Evolutionary conservation across 2,329 filamentous ascomycete genomes (phyloP).

Genomic region (Hysterium pulicare): DNA sequence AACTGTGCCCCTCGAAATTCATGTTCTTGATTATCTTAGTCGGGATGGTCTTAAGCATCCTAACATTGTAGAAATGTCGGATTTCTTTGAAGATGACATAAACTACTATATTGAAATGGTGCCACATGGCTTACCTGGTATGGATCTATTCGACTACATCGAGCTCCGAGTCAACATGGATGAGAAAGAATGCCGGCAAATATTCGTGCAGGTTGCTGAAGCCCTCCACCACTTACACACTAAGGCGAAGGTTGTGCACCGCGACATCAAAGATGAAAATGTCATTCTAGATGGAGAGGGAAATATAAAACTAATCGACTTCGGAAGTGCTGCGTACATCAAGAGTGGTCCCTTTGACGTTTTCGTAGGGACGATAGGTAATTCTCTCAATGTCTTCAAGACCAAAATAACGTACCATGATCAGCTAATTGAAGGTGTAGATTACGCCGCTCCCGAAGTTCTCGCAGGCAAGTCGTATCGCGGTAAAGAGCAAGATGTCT

Average conservation of each 20-base stretch:
- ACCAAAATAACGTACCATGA: no score
- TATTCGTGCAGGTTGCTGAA: constrained; percentile 88
- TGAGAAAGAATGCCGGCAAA: constrained; percentile 87
- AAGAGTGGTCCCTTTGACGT: constrained; percentile 98
- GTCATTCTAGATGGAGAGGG: constrained; percentile 94
- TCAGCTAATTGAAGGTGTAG: no score
- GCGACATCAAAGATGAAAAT: constrained; percentile 99
- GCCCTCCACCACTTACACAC: constrained; percentile 90
- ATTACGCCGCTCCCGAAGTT: constrained; percentile 98
- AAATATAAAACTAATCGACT: constrained; percentile 95
- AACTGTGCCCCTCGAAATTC: constrained; percentile 94
- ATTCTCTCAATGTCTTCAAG: constrained; percentile 32
- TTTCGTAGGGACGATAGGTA: constrained; percentile 97
- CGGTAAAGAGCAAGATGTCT: constrained; percentile 96
- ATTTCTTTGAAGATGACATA: constrained; percentile 71
- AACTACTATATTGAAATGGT: constrained; percentile 99
- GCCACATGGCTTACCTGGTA: constrained; percentile 89
- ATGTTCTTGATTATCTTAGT: constrained; percentile 89
- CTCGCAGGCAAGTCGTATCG: constrained; percentile 87
- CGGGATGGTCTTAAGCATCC: constrained; percentile 63
- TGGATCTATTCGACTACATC: constrained; percentile 99
- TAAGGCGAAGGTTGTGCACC: constrained; percentile 87
- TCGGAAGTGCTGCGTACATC: constrained; percentile 96
- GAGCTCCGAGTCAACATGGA: constrained; percentile 96
- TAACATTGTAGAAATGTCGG: constrained; percentile 67